These are phyloP conservation scores for Aureobasidium melanogenum DNA, from an alignment of 2,329 filamentous ascomycete genomes.

Conservation along the genomic window DNA sequence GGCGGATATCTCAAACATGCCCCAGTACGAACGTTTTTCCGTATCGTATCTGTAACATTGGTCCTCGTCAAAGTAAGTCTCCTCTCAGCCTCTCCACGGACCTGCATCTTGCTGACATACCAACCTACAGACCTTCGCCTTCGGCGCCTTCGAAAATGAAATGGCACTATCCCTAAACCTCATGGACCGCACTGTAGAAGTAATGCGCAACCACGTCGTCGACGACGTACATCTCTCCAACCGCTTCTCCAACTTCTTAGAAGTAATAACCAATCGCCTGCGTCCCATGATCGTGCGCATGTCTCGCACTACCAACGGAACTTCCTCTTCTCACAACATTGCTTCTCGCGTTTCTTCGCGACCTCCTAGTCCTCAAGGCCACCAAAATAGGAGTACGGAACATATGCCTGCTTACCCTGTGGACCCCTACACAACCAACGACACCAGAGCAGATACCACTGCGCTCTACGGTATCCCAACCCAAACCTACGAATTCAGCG, in stretches of 20 bases:
- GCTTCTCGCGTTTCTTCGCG: not conserved
- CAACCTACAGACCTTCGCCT: constrained; percentile 59
- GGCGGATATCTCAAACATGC: constrained; percentile 72
- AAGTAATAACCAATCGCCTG: constrained; percentile 65
- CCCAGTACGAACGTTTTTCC: constrained; percentile 75
- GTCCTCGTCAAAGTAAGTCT: constrained; percentile 59
- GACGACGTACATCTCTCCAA: constrained; percentile 82
- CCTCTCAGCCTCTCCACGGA: not conserved
- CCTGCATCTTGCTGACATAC: not conserved
- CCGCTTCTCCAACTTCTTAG: constrained; percentile 73
- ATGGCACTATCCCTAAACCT: constrained; percentile 66
- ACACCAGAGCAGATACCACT: no score
- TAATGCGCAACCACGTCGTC: constrained; percentile 67
- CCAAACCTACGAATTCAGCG: constrained; percentile 35
- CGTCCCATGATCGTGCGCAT: constrained; percentile 61
- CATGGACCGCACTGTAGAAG: constrained; percentile 66
- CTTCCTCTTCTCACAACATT: constrained; percentile 20
- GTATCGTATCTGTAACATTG: constrained; percentile 78
- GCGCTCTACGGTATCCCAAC: constrained; percentile 31
- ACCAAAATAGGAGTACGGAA: not conserved
- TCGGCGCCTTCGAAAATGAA: constrained; percentile 70
- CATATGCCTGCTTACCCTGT: not conserved
- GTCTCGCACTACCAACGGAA: constrained; percentile 39
- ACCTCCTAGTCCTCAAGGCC: not conserved
- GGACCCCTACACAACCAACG: not conserved